Base-by-base conservation (phyloP, 2,329 filamentous ascomycete species). In the Aspergillus brasiliensis region DNA sequence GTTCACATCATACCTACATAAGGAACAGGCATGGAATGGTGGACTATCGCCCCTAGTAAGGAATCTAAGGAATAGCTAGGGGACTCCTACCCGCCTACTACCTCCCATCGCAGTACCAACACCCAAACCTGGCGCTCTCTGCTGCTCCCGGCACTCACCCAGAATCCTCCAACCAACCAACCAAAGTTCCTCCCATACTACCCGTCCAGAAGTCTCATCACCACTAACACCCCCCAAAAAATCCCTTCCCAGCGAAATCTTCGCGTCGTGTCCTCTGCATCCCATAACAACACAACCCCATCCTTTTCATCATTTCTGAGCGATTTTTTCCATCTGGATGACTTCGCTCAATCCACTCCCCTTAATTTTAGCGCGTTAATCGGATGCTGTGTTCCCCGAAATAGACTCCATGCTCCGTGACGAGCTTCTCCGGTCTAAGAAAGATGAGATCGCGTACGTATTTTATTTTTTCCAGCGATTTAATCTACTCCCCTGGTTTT, bases 361-460 rank as follows among this genome's bases (percentile, higher is more conserved):
- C 67, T 73, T 71, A 68, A 71, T 81, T 78, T 77, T 69, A 72
- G 74, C 76, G 75, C 76, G 76, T 78, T 74, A 79, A 79, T 81
- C 78, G 78, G 75, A 81, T 81, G 80, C 74, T 75, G 76, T 75
- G 71, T 78, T 75, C 72, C 52, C 75, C 73, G 71, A 78, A 75
- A 70, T 77, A 77, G 76, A 74, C 78, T 77, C 77, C 72, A 81
- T 81, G 78, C 76, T 80, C 77, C 75, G 76, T 68, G 77, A 80
- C 75, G 78, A 80, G 77, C 78, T 80, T 69, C 75, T 81, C 71
- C 76, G 74, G 71, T 77, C 77, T 73, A 81, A 81, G 74, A 79
- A 79, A 70, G 76, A 80, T 77, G 79, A 82, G 78, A 79, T 81
- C 77, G 76, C 78, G 80, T 82, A 73, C 71, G 78, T 79, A 70